Conservation (phyloP, 176 grass and related monocot genomes). For the Musa schizocarpa region DNA sequence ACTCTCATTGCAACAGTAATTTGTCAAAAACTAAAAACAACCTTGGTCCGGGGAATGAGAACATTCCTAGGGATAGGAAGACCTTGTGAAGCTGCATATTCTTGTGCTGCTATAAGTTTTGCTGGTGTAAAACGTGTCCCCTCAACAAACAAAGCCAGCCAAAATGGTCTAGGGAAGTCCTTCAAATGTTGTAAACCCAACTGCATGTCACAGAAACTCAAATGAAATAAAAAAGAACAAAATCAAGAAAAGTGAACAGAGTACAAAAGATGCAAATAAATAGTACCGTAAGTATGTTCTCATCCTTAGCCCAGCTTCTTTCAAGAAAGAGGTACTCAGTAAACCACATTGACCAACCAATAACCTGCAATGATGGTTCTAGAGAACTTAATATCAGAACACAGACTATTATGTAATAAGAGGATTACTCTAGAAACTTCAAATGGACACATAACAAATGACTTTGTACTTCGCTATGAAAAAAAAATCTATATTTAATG, state of each 20-base stretch:
- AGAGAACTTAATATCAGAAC: too few species aligned
- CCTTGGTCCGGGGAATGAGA: constrained; percentile 95
- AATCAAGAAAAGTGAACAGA: background rate
- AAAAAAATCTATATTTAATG: too few species aligned
- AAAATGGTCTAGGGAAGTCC: constrained; percentile 85
- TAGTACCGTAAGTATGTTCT: constrained; percentile 61
- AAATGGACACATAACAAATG: too few species aligned
- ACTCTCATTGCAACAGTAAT: background rate
- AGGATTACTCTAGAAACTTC: too few species aligned
- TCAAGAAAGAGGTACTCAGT: constrained; percentile 83
- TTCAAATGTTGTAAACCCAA: constrained; percentile 66
- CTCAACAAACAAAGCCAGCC: constrained; percentile 91
- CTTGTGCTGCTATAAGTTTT: constrained; percentile 78
- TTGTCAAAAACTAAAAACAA: constrained; percentile 15
- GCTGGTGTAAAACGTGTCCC: constrained; percentile 74
- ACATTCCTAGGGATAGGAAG: constrained; percentile 68
- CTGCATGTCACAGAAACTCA: constrained; percentile 27
- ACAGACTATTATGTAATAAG: too few species aligned
- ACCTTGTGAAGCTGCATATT: constrained; percentile 72
- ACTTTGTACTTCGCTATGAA: too few species aligned
- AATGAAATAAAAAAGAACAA: background rate
- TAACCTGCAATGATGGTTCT: constrained; percentile 35
- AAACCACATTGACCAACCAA: constrained; percentile 93
- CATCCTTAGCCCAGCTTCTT: constrained; percentile 86
- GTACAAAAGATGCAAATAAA: background rate